These are phyloP conservation scores for Leccinum disarticulatum DNA, from an alignment of 768 basidiomycete genomes.

Conservation along the genomic window DNA sequence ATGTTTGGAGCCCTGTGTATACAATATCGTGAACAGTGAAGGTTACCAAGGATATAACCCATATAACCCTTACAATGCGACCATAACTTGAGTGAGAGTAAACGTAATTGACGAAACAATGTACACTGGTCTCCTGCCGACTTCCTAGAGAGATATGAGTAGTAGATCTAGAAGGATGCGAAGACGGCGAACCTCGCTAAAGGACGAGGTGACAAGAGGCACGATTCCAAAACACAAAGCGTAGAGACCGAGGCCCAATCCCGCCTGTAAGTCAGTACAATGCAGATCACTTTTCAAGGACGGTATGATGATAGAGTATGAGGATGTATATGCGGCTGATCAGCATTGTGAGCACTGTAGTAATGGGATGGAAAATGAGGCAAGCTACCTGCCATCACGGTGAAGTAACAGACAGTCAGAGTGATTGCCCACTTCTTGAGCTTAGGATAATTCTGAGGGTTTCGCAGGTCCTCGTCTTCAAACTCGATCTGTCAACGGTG, in stretches of 20 bases:
- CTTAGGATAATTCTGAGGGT: conserved; percentile 38
- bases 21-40: neutral
- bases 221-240: conserved; percentile 59
- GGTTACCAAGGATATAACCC: neutral
- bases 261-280: conserved; percentile 44
- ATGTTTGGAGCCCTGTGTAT: conserved; percentile 42
- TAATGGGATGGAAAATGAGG: neutral
- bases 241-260: conserved; percentile 51
- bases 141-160: conserved; percentile 42
- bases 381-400: conserved; percentile 20
- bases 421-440: conserved; percentile 45
- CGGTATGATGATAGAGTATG: conserved; percentile 53
- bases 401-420: conserved; percentile 29
- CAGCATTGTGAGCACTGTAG: neutral
- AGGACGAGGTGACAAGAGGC: conserved; percentile 62
- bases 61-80: conserved; percentile 27
- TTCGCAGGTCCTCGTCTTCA: conserved; percentile 37
- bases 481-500: conserved; percentile 38
- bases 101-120: conserved; percentile 51
- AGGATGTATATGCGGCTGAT: conserved; percentile 47
- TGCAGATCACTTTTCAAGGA: conserved; percentile 51
- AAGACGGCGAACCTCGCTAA: conserved; percentile 48
- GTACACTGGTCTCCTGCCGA: conserved; percentile 64
- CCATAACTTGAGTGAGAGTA: conserved; percentile 48
- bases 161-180: neutral